A percentile compares a stretch with the other conserved stretches of the same genome.
Conservation (phyloP, 306 rosid species). For the Fagus crenata region DNA sequence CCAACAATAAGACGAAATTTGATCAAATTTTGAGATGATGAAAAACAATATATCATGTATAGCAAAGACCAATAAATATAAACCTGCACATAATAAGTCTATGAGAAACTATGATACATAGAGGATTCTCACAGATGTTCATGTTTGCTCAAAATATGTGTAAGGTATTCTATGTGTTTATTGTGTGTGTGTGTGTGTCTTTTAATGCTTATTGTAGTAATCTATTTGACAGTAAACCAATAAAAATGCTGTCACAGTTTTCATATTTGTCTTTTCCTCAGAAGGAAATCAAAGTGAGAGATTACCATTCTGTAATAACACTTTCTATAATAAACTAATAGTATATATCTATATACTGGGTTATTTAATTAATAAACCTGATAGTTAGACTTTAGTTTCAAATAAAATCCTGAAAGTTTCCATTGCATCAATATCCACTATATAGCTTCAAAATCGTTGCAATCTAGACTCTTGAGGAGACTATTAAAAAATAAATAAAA, state of each 20-base stretch:
- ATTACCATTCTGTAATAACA: not conserved
- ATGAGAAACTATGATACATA: not conserved
- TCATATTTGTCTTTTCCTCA: not conserved
- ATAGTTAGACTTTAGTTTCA: not conserved
- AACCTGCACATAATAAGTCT: not conserved
- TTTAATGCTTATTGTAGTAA: not conserved
- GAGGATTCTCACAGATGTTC: not conserved
- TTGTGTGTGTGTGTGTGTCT: too few species aligned
- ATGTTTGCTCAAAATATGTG: not conserved
- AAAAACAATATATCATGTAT: not conserved
- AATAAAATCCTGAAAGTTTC: not conserved
- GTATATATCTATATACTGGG: not conserved
- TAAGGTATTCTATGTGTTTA: not conserved
- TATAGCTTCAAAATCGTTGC: not conserved
- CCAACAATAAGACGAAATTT: not conserved
- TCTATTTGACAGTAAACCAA: not conserved
- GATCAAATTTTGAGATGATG: not conserved
- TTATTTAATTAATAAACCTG: not conserved
- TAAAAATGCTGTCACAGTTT: not conserved
- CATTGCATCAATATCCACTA: not conserved
- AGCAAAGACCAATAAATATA: not conserved
- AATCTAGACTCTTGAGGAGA: not conserved
- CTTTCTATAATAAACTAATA: too few species aligned
- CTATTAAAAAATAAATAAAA: too few species aligned
- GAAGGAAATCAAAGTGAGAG: not conserved